Base-by-base conservation (phyloP, 139 green algal genomes). In the Gonium pectorale region DNA sequence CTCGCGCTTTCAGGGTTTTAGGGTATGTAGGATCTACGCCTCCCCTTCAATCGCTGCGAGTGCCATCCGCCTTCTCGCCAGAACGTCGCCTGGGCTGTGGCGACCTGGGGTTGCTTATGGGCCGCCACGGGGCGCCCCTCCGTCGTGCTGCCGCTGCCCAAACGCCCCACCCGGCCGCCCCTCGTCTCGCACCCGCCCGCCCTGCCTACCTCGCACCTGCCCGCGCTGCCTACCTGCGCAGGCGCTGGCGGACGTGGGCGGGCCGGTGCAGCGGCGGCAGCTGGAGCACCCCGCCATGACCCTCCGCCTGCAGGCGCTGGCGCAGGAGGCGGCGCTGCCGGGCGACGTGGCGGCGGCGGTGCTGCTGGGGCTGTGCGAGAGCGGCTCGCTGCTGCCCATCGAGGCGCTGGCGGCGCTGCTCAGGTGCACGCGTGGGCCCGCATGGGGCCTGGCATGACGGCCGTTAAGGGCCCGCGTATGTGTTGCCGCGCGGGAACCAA, bases 331-430 rank as follows among this genome's bases (percentile, higher is more conserved):
- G 27, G 73, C 37, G 5, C 0, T 67, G 5, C 41, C 37, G 0
- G 73, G 54, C 4, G 73, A 81, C 54, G 73, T 17, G 26, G 46
- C 52, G 7, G 73, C 73, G 56, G 73, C 26, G 5, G 27, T 69
- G 73, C 40, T 81, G 51, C 52, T 69, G 73, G 38, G 73, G 52
- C 52, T 81, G 54, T 54, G 68, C 54, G 73, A 2, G 17, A 81
- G 73, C 51, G 52, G 73, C 35, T 1, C 31, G 5, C 0, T 27
- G 35, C 8, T 81, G 54, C 8, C 40, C 37, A 3, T 44, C 27
- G 73, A 81, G 54, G 37, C 54, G 54, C 2, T 81, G 35, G 52
- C 56, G 35, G 73, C 73, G 37, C 73, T 81, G 52, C 21, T 52
- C 2, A 68, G 52, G 73, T 69, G 70, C 15, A 40, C 26, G 8